Evolutionary conservation across 2,329 filamentous ascomycete genomes (phyloP).

Genomic region (Catunica adiposa): DNA sequence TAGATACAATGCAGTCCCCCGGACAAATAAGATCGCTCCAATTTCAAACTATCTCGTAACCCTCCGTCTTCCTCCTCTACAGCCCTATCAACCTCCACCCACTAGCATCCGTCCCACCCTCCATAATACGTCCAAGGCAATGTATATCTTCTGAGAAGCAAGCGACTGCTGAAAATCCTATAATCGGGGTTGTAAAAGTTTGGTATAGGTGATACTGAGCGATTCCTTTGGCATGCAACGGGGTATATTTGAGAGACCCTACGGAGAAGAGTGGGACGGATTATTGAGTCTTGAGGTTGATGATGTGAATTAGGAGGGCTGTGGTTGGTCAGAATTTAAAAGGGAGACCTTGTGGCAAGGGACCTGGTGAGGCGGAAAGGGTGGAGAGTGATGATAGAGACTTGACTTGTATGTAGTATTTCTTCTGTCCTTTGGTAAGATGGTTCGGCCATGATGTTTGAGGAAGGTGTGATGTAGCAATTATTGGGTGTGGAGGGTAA

Average conservation of each 20-base stretch:
- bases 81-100: background rate
- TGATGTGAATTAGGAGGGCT: conserved; percentile 4
- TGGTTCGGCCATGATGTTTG: no score
- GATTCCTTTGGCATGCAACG: background rate
- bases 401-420: background rate
- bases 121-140: no score
- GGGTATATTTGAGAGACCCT: background rate
- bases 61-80: background rate
- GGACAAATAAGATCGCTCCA: conserved; percentile 8
- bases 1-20: background rate
- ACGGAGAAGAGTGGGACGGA: background rate
- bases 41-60: conserved; percentile 11
- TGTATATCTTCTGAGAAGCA: no score
- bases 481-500: no score
- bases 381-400: background rate
- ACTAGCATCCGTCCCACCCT: no score
- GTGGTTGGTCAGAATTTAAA: background rate
- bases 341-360: background rate
- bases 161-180: no score
- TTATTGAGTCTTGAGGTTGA: background rate
- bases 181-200: no score
- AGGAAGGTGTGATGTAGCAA: no score
- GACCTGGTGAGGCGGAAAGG: background rate
- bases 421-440: no score
- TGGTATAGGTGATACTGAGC: no score